phyloP scores from a whole-genome alignment of 139 green algal genomes.

The Chlamydomonas sp. region DNA sequence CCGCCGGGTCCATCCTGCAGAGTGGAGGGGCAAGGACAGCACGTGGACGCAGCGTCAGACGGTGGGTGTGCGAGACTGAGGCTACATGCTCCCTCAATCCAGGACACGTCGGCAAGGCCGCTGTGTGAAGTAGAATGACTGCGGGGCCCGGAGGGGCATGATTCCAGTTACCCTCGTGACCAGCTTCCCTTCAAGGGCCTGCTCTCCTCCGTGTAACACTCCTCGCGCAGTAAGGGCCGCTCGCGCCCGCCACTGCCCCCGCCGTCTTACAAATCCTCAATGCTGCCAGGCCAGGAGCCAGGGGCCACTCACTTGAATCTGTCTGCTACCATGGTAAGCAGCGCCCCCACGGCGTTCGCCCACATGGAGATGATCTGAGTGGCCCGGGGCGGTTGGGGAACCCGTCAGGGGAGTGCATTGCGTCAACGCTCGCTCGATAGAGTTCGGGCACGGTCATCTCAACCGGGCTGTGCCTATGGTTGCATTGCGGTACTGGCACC shows the following conservation, averaged over 20 bases:
- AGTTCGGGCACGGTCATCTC: no score
- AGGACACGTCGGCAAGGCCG: no score
- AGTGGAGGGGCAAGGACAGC: not conserved
- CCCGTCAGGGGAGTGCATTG: not conserved
- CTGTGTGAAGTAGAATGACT: no score
- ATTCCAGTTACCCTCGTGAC: not conserved
- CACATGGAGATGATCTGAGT: constrained; percentile 74
- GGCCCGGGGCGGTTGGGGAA: not conserved
- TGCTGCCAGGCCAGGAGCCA: not conserved
- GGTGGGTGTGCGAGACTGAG: not conserved
- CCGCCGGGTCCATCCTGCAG: constrained; percentile 67
- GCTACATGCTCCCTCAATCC: no score
- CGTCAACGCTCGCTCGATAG: no score
- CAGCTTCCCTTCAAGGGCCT: no score
- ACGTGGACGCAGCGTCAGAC: not conserved
- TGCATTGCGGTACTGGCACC: no score
- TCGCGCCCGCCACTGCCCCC: no score
- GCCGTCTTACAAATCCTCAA: no score
- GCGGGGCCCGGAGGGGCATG: not conserved
- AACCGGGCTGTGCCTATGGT: no score
- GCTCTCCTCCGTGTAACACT: no score
- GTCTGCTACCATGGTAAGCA: constrained; percentile 68
- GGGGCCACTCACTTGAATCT: constrained; percentile 39
- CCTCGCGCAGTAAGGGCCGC: no score
- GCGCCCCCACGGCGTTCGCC: constrained; percentile 71